Base-by-base conservation (phyloP, 2,329 filamentous ascomycete genomes). In the Colletotrichum camelliae region DNA sequence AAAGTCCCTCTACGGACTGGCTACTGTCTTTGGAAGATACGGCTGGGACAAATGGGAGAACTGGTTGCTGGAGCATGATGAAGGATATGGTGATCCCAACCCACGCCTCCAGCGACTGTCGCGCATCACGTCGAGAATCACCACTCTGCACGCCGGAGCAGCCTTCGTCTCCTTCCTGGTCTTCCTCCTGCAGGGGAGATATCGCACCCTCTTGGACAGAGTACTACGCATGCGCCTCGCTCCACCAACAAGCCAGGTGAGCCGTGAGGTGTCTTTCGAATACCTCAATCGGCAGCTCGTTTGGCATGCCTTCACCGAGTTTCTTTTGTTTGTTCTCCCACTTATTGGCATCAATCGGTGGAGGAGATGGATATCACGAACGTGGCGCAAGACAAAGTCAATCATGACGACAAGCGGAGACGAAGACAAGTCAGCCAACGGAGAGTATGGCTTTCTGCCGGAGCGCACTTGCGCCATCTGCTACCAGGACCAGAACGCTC, bases 231-330 rank as follows among this genome's bases (percentile, higher is more conserved):
- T 99, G 84, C 93, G 96, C 71, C 91, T 99, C 60, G 94, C 95
- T 5, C 94, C 97, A 9, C 94, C 94, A 7, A 96, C 94, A 4
- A 95, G 92, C 81, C 95, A 98, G 82, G 94, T 97, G 78, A 95
- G 92, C 82, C 91, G 96, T 37, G 96, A 98, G 84, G 96, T 99
- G 31, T 98, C 95, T 1, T 98, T 99, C 82, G 97, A 99, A 85
- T 98, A 98, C 81, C 91, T 98, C 66, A 99, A 99, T 84, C 93
- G 97, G 64, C 97, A 99, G 86, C 92, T 99, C 13, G 97, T 99
- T 48, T 99, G 97, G 97, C 97, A 99, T 85, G 97, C 97, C n/a
- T 98, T 99, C 81, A 99, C 97, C 31, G 97, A 99, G 83, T 99
- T 99, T 80, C 88, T 99, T n/a, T 91, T 99, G 37, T 99, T 98